Conservation (phyloP, 352 stramenopile genomes). For the Globisporangium cystogenes region DNA sequence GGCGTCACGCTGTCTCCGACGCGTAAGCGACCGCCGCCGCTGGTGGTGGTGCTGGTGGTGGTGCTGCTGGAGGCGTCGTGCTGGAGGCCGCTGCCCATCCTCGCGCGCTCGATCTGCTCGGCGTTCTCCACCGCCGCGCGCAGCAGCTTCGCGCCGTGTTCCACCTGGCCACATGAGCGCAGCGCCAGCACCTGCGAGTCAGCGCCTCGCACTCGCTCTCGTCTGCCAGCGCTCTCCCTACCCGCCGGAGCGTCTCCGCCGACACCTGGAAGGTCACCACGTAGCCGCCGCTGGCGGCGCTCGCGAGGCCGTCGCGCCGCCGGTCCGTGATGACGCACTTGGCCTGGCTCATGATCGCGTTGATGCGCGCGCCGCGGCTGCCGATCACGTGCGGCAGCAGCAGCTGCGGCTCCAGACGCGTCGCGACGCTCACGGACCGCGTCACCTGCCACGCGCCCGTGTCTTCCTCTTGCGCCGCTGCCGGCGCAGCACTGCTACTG, state of each 20-base stretch:
- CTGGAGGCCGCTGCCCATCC: not conserved
- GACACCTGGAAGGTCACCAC: slow-evolving; percentile 52
- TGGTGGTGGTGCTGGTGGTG: not conserved
- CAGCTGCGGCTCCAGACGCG: slow-evolving; percentile 27
- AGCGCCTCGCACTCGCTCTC: not conserved
- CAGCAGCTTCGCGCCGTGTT: slow-evolving; percentile 25
- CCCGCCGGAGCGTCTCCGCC: slow-evolving; percentile 35
- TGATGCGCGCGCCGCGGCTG: slow-evolving; percentile 36
- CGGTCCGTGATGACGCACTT: slow-evolving; percentile 50
- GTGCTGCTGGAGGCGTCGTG: not conserved
- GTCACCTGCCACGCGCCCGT: slow-evolving; percentile 13
- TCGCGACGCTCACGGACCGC: slow-evolving; percentile 34
- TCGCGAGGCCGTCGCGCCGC: slow-evolving; percentile 7
- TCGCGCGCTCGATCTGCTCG: slow-evolving; percentile 25
- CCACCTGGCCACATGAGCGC: slow-evolving; percentile 5
- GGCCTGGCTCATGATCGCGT: slow-evolving; percentile 51
- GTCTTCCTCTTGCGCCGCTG: not conserved
- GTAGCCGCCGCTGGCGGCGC: slow-evolving; percentile 10
- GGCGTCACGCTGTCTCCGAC: not conserved
- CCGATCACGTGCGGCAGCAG: slow-evolving; percentile 50
- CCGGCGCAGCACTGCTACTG: not conserved
- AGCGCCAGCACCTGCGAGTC: not conserved
- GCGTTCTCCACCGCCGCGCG: slow-evolving; percentile 29
- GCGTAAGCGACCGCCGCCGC: not conserved
- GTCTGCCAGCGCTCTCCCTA: slow-evolving; percentile 19